phyloP scores from a whole-genome alignment of 495 filamentous ascomycete species.

The Paragyromitra xinjiangensis region DNA sequence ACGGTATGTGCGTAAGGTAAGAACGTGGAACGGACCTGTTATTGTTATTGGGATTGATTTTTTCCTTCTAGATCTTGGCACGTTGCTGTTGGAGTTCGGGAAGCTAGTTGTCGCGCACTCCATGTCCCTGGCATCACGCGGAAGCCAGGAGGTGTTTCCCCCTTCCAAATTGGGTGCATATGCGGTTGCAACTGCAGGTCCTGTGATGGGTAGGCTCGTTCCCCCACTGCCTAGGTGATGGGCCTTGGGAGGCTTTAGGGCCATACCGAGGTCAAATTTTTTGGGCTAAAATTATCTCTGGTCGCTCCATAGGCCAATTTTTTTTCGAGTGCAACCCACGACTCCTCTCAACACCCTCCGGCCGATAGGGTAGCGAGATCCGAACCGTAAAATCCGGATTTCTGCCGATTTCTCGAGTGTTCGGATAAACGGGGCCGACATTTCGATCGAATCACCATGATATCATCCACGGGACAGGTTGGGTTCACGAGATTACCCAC shows the following conservation, averaged over 20 bases:
- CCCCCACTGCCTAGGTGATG: too few species aligned
- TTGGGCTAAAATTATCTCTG: neutral
- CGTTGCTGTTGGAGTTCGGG: neutral
- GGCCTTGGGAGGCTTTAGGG: neutral
- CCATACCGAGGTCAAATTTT: neutral
- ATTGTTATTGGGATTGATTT: neutral
- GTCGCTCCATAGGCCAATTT: neutral
- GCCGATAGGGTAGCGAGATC: neutral
- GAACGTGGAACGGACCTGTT: constrained; percentile 11
- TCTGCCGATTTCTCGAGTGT: neutral
- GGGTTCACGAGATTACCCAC: neutral
- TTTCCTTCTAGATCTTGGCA: neutral
- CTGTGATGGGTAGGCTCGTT: neutral
- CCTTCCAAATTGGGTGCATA: constrained; percentile 18
- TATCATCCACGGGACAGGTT: constrained; percentile 24
- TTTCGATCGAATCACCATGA: neutral
- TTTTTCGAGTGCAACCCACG: neutral
- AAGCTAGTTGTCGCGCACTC: constrained; percentile 1
- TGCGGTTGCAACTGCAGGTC: neutral
- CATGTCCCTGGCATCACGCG: neutral
- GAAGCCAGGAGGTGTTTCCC: neutral
- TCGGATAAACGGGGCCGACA: constrained; percentile 24
- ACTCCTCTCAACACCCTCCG: neutral
- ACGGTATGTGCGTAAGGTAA: neutral
- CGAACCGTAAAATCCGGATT: neutral